phyloP scores from a whole-genome alignment of 805 yeast genomes.

The Candida sakaeoensis region DNA sequence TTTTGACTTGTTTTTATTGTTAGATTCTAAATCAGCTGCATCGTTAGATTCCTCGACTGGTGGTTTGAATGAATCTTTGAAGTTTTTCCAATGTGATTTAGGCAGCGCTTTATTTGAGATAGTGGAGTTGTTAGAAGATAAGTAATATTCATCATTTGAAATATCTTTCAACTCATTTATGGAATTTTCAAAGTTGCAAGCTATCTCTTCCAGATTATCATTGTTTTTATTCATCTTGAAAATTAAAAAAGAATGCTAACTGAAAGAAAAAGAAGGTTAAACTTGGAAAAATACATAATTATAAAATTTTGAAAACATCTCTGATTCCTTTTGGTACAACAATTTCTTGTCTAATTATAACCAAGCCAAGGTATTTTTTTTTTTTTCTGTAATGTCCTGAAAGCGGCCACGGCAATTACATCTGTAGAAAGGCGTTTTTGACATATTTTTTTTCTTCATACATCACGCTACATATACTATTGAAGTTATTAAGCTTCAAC shows the following conservation, averaged over 20 bases:
- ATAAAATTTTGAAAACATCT: not conserved
- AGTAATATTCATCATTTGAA: conserved; percentile 1
- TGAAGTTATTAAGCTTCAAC: not conserved
- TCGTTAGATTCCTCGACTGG: conserved; percentile 16
- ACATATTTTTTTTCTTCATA: not conserved
- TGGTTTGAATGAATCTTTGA: conserved; percentile 27
- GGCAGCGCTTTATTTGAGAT: not conserved
- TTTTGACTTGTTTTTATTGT: conserved; percentile 6
- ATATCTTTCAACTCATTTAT: not conserved
- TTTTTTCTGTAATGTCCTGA: not conserved
- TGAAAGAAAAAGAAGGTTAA: not conserved
- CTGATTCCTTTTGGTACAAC: too few relatives aligned
- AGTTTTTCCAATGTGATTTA: conserved; percentile 21
- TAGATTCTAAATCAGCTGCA: conserved; percentile 10
- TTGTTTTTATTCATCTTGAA: not conserved
- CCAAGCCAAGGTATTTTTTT: not conserved
- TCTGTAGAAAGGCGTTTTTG: not conserved
- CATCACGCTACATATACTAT: not conserved
- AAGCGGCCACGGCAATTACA: conserved; percentile 2
- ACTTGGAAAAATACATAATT: not conserved
- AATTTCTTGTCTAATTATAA: not conserved
- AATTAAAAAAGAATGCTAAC: too few relatives aligned
- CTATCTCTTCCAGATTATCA: not conserved
- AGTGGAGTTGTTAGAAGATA: conserved; percentile 2
- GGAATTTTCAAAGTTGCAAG: not conserved